These are phyloP conservation scores for Colletotrichum sp. DNA, from an alignment of 2,329 filamentous ascomycete species.

Conservation along the genomic window DNA sequence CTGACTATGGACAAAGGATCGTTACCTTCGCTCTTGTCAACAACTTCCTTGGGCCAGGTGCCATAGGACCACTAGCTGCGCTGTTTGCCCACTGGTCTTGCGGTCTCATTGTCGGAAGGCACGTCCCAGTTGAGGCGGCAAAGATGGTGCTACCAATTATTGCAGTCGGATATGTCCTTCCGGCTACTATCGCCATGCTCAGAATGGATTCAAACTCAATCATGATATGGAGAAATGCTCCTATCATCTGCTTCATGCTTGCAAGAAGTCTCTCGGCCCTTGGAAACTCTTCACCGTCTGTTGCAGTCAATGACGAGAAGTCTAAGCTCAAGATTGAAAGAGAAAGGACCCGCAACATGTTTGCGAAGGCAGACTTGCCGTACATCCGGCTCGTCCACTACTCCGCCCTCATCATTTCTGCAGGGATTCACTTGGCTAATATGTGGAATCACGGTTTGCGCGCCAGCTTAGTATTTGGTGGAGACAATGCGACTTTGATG, in stretches of 20 bases:
- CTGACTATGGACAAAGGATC: too few species aligned
- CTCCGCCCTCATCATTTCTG: rapidly evolving
- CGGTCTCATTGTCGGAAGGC: not conserved
- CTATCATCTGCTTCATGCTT: not conserved
- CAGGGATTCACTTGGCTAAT: not conserved
- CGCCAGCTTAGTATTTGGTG: too few species aligned
- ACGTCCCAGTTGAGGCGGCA: not conserved
- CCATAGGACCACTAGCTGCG: rapidly evolving
- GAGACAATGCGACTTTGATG: too few species aligned
- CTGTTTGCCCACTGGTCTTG: not conserved
- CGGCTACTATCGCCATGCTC: rapidly evolving
- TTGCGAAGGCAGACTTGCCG: not conserved
- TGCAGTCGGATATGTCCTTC: not conserved
- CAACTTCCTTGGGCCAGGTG: rapidly evolving
- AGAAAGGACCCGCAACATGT: rapidly evolving
- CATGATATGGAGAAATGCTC: not conserved
- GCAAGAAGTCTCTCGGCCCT: not conserved
- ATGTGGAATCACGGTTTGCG: not conserved
- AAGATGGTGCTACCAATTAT: not conserved
- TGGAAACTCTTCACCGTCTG: not conserved
- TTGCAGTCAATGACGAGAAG: not conserved
- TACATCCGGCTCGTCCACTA: rapidly evolving
- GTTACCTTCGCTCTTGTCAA: not conserved
- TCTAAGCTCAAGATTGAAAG: not conserved
- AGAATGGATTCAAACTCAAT: not conserved